phyloP scores from a whole-genome alignment of 768 basidiomycete species.

The Amanita exitialis region DNA sequence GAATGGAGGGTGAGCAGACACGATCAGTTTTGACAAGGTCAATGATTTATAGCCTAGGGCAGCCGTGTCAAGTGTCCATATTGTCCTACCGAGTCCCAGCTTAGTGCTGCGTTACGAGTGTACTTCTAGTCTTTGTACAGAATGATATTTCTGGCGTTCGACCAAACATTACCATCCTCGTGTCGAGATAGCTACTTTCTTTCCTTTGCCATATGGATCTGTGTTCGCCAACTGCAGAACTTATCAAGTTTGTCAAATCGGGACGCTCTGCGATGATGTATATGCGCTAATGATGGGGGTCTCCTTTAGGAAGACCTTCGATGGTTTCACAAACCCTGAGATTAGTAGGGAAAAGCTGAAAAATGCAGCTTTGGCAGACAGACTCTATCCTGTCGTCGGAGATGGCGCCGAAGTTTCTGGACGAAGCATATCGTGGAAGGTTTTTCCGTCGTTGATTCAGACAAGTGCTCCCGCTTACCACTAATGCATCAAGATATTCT shows the following conservation, averaged over 20 bases:
- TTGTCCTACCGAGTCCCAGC: conserved; percentile 74
- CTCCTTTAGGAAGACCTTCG: conserved; percentile 27
- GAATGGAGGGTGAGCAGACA: conserved; percentile 46
- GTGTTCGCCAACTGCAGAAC: background rate
- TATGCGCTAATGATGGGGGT: background rate
- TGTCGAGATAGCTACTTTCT: background rate
- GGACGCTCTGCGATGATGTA: background rate
- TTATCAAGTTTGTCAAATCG: conserved; percentile 13
- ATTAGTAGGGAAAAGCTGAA: conserved; percentile 51
- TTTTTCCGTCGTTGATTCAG: conserved; percentile 15
- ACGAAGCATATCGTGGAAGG: conserved; percentile 86
- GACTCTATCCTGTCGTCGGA: conserved; percentile 36
- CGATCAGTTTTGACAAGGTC: conserved; percentile 1
- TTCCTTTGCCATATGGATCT: background rate
- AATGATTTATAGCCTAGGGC: conserved; percentile 6
- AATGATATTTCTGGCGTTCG: background rate
- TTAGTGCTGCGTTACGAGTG: conserved; percentile 47
- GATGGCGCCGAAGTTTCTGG: conserved; percentile 45
- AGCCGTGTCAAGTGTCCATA: conserved; percentile 96
- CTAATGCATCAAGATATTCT: conserved; percentile 2
- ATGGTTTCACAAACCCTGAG: conserved; percentile 41
- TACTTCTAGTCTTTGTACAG: conserved; percentile 37
- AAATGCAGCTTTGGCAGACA: conserved; percentile 55
- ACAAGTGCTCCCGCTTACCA: background rate
- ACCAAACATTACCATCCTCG: background rate